Base-by-base conservation (phyloP, 345 rosid species). In the Brassica incana region DNA sequence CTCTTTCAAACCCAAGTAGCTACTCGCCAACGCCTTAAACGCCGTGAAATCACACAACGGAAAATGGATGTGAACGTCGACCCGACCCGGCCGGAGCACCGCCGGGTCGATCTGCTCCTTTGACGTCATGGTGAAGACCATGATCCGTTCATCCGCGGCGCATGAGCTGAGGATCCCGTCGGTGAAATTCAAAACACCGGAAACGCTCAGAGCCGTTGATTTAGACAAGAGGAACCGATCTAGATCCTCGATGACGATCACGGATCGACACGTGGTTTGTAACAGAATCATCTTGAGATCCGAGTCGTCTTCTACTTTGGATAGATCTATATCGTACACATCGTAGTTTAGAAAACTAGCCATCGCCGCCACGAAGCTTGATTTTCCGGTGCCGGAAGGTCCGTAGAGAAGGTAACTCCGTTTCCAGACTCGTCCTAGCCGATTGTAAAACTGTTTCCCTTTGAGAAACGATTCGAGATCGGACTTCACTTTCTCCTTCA, bases 61-160 rank as follows among this genome's bases (percentile, higher is more conserved):
- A 32, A 95, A 95, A 75, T 90, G 86, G 2, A 95, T 87, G 27
- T 91, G 97, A 62, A 95, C 98, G 75, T 92, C 97, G 5, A 92
- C 87, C 59, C 97, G 89, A 66, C 97, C 97, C 62, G 97, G 97
- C 30, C 97, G 61, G 4, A 90, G 86, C 2, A 92, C 15, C n/a
- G 88, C 87, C 80, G 90, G 91, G 78, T 92, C 97, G 0, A 88
- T 77, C 6, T 67, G 77, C 30, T 90, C 93, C 33, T 92, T 92
- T 0, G 80, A 69, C 14, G 80, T 88, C 92, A 87, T 84, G 2
- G 97, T 92, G 68, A 90, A 89, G 6, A 92, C 95, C 91, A 92
- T 86, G 0, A 92, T 81, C 56, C 91, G 84, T 71, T 92, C 97
- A 64, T 90, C 91, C 29, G 88, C 89, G 35, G 83, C 84, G 67